phyloP scores from a whole-genome alignment of 2,329 filamentous ascomycete genomes.

The Escovopsis sp. region DNA sequence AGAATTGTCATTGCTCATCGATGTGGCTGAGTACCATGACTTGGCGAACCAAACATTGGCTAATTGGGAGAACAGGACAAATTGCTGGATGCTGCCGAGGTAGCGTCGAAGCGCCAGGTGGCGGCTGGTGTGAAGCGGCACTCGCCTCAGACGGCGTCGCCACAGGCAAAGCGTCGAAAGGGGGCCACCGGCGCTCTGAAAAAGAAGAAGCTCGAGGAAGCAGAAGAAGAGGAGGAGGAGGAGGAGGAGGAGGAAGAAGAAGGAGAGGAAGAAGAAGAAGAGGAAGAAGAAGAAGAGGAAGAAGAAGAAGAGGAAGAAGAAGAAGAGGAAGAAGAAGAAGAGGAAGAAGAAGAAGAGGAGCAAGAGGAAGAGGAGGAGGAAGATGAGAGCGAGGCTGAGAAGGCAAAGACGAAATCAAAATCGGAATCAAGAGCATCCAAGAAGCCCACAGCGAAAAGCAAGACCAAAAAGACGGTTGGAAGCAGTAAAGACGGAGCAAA shows the following conservation, averaged over 20 bases:
- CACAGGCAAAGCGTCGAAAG: slow-evolving; percentile 24
- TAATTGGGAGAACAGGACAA: slow-evolving; percentile 22
- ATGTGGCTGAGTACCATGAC: no score
- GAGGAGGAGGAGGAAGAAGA: slow-evolving; percentile 11
- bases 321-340: slow-evolving; percentile 10
- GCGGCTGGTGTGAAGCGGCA: slow-evolving; percentile 19
- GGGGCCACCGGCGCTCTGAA: slow-evolving; percentile 11
- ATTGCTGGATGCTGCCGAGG: slow-evolving; percentile 17
- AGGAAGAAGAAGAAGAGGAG: slow-evolving; percentile 11
- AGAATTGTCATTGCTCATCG: no score
- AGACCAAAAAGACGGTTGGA: neutral
- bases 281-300: neutral
- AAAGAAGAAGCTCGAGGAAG: slow-evolving; percentile 17
- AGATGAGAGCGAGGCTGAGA: neutral
- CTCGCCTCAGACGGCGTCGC: slow-evolving; percentile 18
- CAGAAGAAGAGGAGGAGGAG: slow-evolving; percentile 10
- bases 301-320: slow-evolving; percentile 8
- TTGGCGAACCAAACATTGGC: no score
- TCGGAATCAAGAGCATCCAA: neutral
- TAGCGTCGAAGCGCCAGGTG: slow-evolving; percentile 11
- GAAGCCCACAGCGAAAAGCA: neutral
- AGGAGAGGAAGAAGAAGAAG: slow-evolving; percentile 11
- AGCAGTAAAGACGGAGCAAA: no score
- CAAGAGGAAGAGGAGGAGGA: neutral
- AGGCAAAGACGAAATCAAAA: slow-evolving; percentile 4